phyloP scores from a whole-genome alignment of 768 basidiomycete species.

The Boletellus sp. region DNA sequence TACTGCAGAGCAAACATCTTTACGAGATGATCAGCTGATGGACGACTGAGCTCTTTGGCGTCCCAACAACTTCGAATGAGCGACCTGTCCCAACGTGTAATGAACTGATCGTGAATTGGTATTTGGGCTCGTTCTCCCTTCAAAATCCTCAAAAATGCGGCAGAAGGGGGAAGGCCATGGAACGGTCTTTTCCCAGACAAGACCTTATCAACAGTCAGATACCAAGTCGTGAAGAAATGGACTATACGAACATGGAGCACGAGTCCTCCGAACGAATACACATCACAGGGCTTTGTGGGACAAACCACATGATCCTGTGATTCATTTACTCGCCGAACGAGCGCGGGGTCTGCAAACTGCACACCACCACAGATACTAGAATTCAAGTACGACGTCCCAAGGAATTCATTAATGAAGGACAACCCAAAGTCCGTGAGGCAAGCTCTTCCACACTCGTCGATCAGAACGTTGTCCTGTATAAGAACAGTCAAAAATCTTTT shows the following conservation, averaged over 20 bases:
- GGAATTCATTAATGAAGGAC: constrained; percentile 23
- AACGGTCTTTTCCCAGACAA: constrained; percentile 21
- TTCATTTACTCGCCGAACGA: constrained; percentile 2
- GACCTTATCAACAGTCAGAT: constrained; percentile 18
- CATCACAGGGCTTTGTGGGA: constrained; percentile 21
- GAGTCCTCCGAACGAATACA: constrained; percentile 37
- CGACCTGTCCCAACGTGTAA: constrained; percentile 1
- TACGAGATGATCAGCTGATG: constrained; percentile 10
- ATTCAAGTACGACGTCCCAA: constrained; percentile 28
- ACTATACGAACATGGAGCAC: constrained; percentile 23
- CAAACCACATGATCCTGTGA: not conserved
- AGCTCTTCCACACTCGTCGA: constrained; percentile 37
- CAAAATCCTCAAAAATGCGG: not conserved
- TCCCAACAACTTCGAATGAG: constrained; percentile 20
- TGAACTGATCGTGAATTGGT: not conserved
- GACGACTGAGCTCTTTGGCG: constrained; percentile 13
- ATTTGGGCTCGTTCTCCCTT: constrained; percentile 14
- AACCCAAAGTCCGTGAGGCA: constrained; percentile 50
- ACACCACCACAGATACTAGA: constrained; percentile 37
- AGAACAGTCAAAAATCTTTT: not conserved
- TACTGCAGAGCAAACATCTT: not conserved
- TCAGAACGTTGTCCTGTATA: constrained; percentile 39
- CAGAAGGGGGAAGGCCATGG: not conserved
- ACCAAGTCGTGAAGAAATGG: not conserved
- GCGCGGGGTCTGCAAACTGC: constrained; percentile 45